Base-by-base conservation (phyloP, 208 protist species). In the Leishmania turanica region DNA sequence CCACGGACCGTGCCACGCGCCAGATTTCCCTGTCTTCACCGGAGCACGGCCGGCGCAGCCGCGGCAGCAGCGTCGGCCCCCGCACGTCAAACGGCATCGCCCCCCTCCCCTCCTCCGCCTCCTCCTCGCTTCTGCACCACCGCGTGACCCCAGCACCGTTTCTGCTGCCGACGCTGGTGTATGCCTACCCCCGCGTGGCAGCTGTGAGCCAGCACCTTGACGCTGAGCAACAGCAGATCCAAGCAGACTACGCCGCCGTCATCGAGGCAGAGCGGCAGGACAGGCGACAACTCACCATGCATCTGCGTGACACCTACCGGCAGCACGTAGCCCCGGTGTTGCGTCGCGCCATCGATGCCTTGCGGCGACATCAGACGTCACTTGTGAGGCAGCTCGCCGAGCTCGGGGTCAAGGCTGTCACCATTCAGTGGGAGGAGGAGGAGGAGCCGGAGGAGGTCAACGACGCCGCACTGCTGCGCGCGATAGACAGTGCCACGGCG, bases 131-230 rank as follows among this genome's bases (percentile, higher is more conserved):
- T 4, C 2, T 54, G 60, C 71, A 51, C 31, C 76, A 66, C 60
- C 81, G 64, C 5, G 70, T 74, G 3, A 58, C 40, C 24, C 68
- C 81, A 24, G n/a, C 62, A n/a, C 60, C 69, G 60, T 54, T 81
- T 45, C 71, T 85, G 15, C 78, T 86, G 73, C 82, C 82, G 71
- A 82, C 75, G n/a, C 69, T 88, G 24, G 60, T 81, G 64, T 91
- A 89, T 76, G 88, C 83, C 65, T 81, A 79, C 73, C 86, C 86
- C 2, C 85, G 83, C 54, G 58, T 88, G 17, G 71, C 82, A 24
- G 82, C 77, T n/a, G 81, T 89, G 66, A 88, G 83, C 58, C 75
- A 80, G 60, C 73, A 81, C 68, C 85, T 91, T n/a, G 81, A 91
- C 75, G 53, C 27, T 1, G 79, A 79, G 73, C 86, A 91, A 81